Percentiles rank a stretch among this genome's conserved stretches.
These are phyloP conservation scores for Fusarium nodosum DNA, from an alignment of 2,329 filamentous ascomycete species.

Conservation along the genomic window DNA sequence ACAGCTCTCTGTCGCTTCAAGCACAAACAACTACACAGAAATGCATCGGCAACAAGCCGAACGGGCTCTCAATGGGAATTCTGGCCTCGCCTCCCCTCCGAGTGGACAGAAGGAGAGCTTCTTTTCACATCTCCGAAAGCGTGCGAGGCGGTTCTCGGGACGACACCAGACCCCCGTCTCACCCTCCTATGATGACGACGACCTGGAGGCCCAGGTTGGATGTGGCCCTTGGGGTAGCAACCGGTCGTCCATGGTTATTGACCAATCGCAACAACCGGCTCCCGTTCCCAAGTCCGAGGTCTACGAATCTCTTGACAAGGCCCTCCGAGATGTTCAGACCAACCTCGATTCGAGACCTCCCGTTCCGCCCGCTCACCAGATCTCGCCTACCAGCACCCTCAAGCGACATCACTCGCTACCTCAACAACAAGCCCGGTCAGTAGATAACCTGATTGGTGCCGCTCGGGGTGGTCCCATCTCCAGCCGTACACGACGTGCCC, in stretches of 20 bases:
- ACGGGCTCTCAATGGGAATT: slow-evolving; percentile 85
- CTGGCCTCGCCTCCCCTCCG: slow-evolving; percentile 80
- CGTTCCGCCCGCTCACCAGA: slow-evolving; percentile 67
- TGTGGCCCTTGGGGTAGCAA: slow-evolving; percentile 91
- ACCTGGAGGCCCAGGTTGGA: slow-evolving; percentile 92
- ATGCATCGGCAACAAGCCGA: slow-evolving; percentile 92
- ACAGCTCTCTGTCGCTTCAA: slow-evolving; percentile 91
- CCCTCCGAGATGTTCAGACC: slow-evolving; percentile 67
- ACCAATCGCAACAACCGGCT: slow-evolving; percentile 65
- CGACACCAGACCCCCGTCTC: slow-evolving; percentile 86
- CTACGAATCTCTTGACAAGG: slow-evolving; percentile 72
- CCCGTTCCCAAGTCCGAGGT: slow-evolving; percentile 67
- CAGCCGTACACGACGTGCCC: slow-evolving; percentile 82
- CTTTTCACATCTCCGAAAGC: slow-evolving; percentile 96
- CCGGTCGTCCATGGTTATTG: slow-evolving; percentile 84
- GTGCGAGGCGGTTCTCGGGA: slow-evolving; percentile 91
- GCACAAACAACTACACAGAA: slow-evolving; percentile 93
- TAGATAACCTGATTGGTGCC: slow-evolving; percentile 72
- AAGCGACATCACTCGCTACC: slow-evolving; percentile 76
- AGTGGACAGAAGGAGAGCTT: slow-evolving; percentile 93
- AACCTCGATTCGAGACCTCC: slow-evolving; percentile 63
- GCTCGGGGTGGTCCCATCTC: slow-evolving; percentile 75
- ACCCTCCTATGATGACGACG: slow-evolving; percentile 87
- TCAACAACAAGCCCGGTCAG: slow-evolving; percentile 72
- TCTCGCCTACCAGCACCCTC: slow-evolving; percentile 64